Evolutionary conservation across 352 stramenopile species (phyloP), one percentile per base, ranked within the genome.

Genomic region (Thraustochytrium striatum): DNA sequence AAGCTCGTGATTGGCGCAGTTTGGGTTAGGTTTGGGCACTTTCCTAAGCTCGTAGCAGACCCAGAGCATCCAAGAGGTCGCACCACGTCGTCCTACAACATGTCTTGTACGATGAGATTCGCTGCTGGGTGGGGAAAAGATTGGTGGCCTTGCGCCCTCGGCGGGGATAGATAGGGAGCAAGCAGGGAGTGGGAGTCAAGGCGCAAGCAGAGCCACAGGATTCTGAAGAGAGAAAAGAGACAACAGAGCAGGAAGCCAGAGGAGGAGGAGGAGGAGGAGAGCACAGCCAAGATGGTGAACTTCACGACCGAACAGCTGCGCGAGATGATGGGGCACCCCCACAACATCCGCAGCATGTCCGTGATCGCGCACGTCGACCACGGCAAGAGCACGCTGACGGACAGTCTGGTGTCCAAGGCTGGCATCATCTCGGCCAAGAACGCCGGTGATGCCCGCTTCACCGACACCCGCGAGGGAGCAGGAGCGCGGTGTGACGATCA

Each of bases 311-410:
- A 99, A 59, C 96, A 99, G 90, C 98, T 99, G 92, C 93, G 96
- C 88, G 92, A 96, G 55, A 95, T 97, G 81, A 97, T 97, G 92
- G 95, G 99, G 92, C 93, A 98, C 87, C 98, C 98, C 85, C 94
- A 99, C 91, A 99, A 99, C 90, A 99, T 99, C 90, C 93, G 97
- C 91, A 98, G 97, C 86, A 98, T 99, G 93, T 98, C 92, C 82
- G 95, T 99, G 82, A 99, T 99, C 89, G 96, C 96, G 73, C 96
- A 99, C 92, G 96, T 99, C 81, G 96, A 99, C 88, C 96, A 99
- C 94, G 97, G 97, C 83, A 99, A 99, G 96, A 98, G 95, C 57
- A 99, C 95, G 57, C 86, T 99, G 72, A 99, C 95, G 30, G 96
- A 99, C 87, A 98, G 93, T 62, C 90, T 99, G 30, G 95, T 99